phyloP scores from a whole-genome alignment of 2,329 filamentous ascomycete genomes.

The Huntiella savannae region DNA sequence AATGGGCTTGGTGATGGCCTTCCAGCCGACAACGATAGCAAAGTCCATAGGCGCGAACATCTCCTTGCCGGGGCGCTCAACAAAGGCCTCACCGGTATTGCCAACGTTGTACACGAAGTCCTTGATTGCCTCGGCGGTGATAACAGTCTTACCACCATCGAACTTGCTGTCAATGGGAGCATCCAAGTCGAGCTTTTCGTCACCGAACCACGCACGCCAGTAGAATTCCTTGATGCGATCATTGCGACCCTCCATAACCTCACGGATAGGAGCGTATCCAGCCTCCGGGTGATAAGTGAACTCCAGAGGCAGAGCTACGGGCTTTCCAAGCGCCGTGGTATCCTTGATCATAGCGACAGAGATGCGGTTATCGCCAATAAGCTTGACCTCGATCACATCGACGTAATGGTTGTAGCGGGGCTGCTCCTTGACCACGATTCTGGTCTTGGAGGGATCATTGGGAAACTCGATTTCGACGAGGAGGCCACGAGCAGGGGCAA shows the following conservation, averaged over 20 bases:
- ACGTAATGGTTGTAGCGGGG: slow-evolving; percentile 70
- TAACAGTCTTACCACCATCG: slow-evolving; percentile 69
- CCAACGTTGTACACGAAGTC: slow-evolving; percentile 98
- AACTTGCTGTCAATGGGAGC: slow-evolving; percentile 72
- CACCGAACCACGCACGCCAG: slow-evolving; percentile 92
- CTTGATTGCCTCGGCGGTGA: slow-evolving; percentile 84
- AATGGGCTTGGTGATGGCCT: slow-evolving; percentile 97
- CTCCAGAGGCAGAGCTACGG: slow-evolving; percentile 65
- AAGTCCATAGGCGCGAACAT: slow-evolving; percentile 98
- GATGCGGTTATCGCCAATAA: slow-evolving; percentile 60
- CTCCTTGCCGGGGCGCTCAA: slow-evolving; percentile 83
- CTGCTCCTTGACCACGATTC: slow-evolving; percentile 74
- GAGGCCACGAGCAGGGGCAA: slow-evolving; percentile 68
- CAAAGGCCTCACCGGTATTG: slow-evolving; percentile 93
- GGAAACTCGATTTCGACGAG: slow-evolving; percentile 75
- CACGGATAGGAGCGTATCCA: slow-evolving; percentile 90
- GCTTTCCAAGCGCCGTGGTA: slow-evolving; percentile 63
- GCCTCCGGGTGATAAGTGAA: slow-evolving; percentile 92
- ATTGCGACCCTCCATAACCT: slow-evolving; percentile 90
- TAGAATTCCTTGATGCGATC: slow-evolving; percentile 99
- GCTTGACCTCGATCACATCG: slow-evolving; percentile 71
- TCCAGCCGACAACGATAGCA: slow-evolving; percentile 94
- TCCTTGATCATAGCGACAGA: slow-evolving; percentile 83
- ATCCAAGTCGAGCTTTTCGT: slow-evolving; percentile 67
- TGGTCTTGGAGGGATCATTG: slow-evolving; percentile 63